Evolutionary conservation across 2,329 filamentous ascomycete genomes (phyloP), one percentile per base, ranked within the genome.

Genomic region (Thielaviopsis musarum): DNA sequence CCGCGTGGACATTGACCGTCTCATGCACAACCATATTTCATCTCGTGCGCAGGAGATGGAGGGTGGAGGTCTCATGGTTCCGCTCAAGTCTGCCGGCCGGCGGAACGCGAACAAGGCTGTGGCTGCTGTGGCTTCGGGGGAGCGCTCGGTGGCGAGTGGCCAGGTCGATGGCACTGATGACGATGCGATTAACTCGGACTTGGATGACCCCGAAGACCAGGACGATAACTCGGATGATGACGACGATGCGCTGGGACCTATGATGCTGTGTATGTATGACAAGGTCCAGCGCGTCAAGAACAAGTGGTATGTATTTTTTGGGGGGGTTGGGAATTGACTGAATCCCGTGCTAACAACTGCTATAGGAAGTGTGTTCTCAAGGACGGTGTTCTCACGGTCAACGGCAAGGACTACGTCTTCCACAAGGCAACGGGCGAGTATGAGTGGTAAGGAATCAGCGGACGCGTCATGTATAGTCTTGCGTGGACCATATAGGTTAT

Each of bases 271-370:
- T 76, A 96, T 95, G 70, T 98, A 98, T 70, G 93, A 98, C 76
- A 98, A 98, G 76, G 93, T 98, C 10, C 91, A 97, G 73, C 81
- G 93, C 54, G 93, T 97, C 67, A 98, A 98, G 83, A 98, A 97
- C 75, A 98, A 93, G 81, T 93, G 88, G 88, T 84, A 70, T 57
- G 77, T 72, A 49, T 26, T 53, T 10, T 57, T 12, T 57, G 7
- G 17, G 15, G 30, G 5, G 4, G 30, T 34, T 34, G 6, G 24
- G 17, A 49, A 22, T 30, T 28, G 24, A 3, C 6, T 26, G 24
- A 26, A 3, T 26, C 6, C 3, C 48, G 34, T 59, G 52, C 66
- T 67, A 52, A 69, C 48, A 30, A 30, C 24, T 19, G 69, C 67
- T 74, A 65, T 62, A 84, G 87, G 87, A 98, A 98, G 87, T 98